phyloP scores from a whole-genome alignment of 257 asterid species.

The Scutellaria barbata region DNA sequence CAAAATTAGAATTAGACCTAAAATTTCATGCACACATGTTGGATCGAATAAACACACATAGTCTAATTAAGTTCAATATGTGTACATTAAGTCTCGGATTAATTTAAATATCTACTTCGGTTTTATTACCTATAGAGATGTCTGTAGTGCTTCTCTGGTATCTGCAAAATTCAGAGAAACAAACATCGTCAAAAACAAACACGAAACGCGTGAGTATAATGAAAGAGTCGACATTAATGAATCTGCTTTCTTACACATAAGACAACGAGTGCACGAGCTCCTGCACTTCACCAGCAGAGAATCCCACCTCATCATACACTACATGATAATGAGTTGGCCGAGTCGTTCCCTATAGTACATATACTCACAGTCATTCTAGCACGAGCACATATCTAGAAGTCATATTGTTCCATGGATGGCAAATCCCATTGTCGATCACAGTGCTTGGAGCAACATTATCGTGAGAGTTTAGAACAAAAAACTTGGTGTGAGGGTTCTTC shows the following conservation, averaged over 20 bases:
- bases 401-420: constrained; percentile 64
- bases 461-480: constrained; percentile 51
- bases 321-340: constrained; percentile 81
- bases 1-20: too few species aligned
- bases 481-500: constrained; percentile 75
- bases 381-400: constrained; percentile 82
- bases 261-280: constrained; percentile 72
- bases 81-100: too few species aligned
- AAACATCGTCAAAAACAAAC: background rate
- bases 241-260: constrained; percentile 60
- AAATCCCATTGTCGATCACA: constrained; percentile 63
- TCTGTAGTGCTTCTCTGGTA: constrained; percentile 88
- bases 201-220: background rate
- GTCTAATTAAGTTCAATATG: too few species aligned
- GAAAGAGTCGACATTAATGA: too few species aligned
- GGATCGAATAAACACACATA: too few species aligned
- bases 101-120: too few species aligned
- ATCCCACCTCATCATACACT: constrained; percentile 67
- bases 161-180: constrained; percentile 44
- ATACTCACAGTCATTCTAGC: constrained; percentile 75
- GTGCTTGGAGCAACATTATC: constrained; percentile 83
- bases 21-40: too few species aligned
- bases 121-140: constrained; percentile 61
- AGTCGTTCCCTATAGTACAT: constrained; percentile 60
- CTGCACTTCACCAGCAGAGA: constrained; percentile 70